Percentiles rank a stretch among this genome's conserved stretches.
Conservation (phyloP, 768 basidiomycete species). For the Pleurotus giganteus region DNA sequence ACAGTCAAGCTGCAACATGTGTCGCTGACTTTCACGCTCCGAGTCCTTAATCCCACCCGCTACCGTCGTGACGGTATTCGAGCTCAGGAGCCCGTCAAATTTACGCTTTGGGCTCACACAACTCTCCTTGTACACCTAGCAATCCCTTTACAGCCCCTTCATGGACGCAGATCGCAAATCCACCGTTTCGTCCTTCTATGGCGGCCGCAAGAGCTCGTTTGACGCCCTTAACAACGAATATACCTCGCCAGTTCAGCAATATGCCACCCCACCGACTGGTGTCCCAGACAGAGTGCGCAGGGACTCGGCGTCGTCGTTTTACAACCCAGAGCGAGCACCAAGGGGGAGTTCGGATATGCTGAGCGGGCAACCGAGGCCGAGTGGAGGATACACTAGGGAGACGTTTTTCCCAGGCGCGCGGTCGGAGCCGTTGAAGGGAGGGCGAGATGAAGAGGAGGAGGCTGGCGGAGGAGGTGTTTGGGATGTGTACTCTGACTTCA, state of each 20-base stretch:
- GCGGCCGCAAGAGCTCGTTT: slow-evolving; percentile 54
- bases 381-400: slow-evolving; percentile 72
- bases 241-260: slow-evolving; percentile 29
- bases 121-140: no score
- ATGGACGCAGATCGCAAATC: slow-evolving; percentile 84
- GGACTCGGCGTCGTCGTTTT: slow-evolving; percentile 74
- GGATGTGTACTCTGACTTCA: slow-evolving; percentile 90
- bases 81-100: no score
- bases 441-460: slow-evolving; percentile 67
- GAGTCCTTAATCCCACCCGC: background rate
- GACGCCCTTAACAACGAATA: slow-evolving; percentile 61
- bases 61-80: background rate
- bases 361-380: slow-evolving; percentile 31
- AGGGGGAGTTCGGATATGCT: slow-evolving; percentile 48
- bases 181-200: slow-evolving; percentile 78
- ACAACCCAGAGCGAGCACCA: slow-evolving; percentile 46
- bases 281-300: slow-evolving; percentile 35
- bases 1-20: background rate
- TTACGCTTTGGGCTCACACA: no score
- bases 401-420: slow-evolving; percentile 70
- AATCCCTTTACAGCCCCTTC: background rate
- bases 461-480: slow-evolving; percentile 45
- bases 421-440: slow-evolving; percentile 75
- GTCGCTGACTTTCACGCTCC: background rate
- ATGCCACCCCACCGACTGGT: slow-evolving; percentile 12